Percentiles rank a stretch among this genome's conserved stretches.
Evolutionary conservation across 2,329 filamentous ascomycete genomes (phyloP).

Genomic region (Exophiala calicioides): DNA sequence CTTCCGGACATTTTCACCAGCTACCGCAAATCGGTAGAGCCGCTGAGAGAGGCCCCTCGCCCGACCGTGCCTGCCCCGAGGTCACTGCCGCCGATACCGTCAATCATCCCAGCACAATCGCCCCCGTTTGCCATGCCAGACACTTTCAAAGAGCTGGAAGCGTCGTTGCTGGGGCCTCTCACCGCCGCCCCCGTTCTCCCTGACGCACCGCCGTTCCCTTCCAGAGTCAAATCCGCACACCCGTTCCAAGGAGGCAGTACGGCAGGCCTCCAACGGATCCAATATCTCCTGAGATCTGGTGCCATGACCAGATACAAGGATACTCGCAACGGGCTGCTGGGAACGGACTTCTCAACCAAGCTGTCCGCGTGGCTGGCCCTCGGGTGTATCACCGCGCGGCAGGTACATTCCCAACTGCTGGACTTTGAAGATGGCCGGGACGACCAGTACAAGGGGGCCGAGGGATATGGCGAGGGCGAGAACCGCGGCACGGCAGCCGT

Average conservation of each 20-base stretch:
- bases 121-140: slow-evolving; percentile 65
- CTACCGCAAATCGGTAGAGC: slow-evolving; percentile 72
- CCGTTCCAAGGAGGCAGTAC: slow-evolving; percentile 70
- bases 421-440: slow-evolving; percentile 66
- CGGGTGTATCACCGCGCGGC: slow-evolving; percentile 71
- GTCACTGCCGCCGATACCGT: slow-evolving; percentile 60
- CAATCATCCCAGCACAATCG: slow-evolving; percentile 58
- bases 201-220: slow-evolving; percentile 54
- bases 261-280: slow-evolving; percentile 59
- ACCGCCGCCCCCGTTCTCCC: slow-evolving; percentile 50
- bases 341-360: slow-evolving; percentile 72
- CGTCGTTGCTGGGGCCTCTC: slow-evolving; percentile 61
- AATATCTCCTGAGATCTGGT: slow-evolving; percentile 62
- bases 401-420: slow-evolving; percentile 67
- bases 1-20: slow-evolving; percentile 75
- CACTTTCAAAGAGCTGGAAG: slow-evolving; percentile 55
- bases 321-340: slow-evolving; percentile 70
- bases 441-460: slow-evolving; percentile 41
- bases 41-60: slow-evolving; percentile 66
- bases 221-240: slow-evolving; percentile 60
- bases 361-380: slow-evolving; percentile 72
- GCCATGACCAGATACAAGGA: slow-evolving; percentile 66
- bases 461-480: slow-evolving; percentile 68
- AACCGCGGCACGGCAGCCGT: slow-evolving; percentile 70
- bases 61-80: slow-evolving; percentile 55